Evolutionary conservation across 2,329 filamentous ascomycete species (phyloP).

Genomic region (Claviceps sp.): DNA sequence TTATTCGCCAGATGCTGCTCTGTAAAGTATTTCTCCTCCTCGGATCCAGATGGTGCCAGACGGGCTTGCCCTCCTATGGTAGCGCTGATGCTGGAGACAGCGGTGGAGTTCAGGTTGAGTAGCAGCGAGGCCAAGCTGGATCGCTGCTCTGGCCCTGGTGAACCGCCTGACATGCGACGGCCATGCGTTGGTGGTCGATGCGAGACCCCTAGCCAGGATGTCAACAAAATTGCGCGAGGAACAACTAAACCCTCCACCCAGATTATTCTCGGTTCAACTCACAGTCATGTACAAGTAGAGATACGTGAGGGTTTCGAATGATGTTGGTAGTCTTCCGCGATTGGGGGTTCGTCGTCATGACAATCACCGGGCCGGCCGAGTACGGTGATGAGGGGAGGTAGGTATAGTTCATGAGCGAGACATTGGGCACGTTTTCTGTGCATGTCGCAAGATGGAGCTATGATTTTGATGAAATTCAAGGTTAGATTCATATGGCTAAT

Average conservation of each 20-base stretch:
- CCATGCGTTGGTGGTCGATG: constrained; percentile 71
- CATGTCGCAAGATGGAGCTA: constrained; percentile 94
- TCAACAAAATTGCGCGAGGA: neutral
- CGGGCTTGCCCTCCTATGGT: constrained; percentile 84
- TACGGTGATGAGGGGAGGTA: constrained; percentile 73
- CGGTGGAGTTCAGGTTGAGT: constrained; percentile 80
- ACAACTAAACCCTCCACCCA: neutral
- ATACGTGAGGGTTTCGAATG: constrained; percentile 71
- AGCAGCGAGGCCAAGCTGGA: constrained; percentile 73
- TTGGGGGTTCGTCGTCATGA: constrained; percentile 79
- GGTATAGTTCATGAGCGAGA: constrained; percentile 98
- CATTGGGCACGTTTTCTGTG: constrained; percentile 69
- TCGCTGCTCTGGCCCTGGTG: constrained; percentile 48
- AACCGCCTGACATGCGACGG: constrained; percentile 44
- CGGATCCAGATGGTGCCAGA: constrained; percentile 57
- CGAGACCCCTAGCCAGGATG: constrained; percentile 52
- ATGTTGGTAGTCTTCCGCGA: constrained; percentile 76
- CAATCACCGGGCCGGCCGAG: constrained; percentile 63
- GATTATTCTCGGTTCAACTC: constrained; percentile 9
- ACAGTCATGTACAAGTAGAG: constrained; percentile 91
- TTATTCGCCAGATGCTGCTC: constrained; percentile 83
- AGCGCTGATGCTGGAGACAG: constrained; percentile 75
- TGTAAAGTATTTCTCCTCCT: constrained; percentile 76
- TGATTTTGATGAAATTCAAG: neutral
- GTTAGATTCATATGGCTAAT: neutral